Conservation (phyloP, 768 basidiomycete species). For the Leucocoprinus birnbaumii region DNA sequence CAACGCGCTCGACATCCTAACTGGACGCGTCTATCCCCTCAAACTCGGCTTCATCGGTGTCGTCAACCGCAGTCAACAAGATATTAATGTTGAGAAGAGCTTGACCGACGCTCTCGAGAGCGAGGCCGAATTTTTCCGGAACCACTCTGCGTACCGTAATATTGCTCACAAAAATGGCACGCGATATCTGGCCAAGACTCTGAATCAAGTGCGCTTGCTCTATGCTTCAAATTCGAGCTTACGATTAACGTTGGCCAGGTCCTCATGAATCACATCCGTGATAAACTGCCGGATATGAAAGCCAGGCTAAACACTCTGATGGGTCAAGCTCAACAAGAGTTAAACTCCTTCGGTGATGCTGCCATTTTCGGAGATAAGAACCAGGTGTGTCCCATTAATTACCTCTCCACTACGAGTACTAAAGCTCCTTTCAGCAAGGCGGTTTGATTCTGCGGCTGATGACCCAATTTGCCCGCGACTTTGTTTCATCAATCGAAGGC, state of each 20-base stretch:
- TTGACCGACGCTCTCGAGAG: slow-evolving; percentile 82
- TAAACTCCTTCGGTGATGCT: slow-evolving; percentile 93
- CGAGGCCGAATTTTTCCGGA: slow-evolving; percentile 89
- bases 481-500: slow-evolving; percentile 95
- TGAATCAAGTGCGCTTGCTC: slow-evolving; percentile 73
- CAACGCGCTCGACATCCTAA: slow-evolving; percentile 93
- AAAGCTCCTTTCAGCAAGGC: slow-evolving; percentile 57
- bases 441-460: slow-evolving; percentile 90
- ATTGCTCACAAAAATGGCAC: slow-evolving; percentile 99
- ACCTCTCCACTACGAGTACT: slow-evolving; percentile 10
- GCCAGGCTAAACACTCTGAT: slow-evolving; percentile 95
- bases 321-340: slow-evolving; percentile 98
- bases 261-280: slow-evolving; percentile 94
- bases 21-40: slow-evolving; percentile 95
- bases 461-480: slow-evolving; percentile 98
- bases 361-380: slow-evolving; percentile 91
- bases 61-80: slow-evolving; percentile 96
- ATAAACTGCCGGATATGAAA: slow-evolving; percentile 99
- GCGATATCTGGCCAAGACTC: slow-evolving; percentile 85
- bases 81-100: slow-evolving; percentile 85
- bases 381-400: slow-evolving; percentile 53
- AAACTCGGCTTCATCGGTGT: slow-evolving; percentile 98
- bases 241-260: slow-evolving; percentile 44
- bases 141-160: slow-evolving; percentile 89
- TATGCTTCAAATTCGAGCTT: neutral